These are phyloP conservation scores for Psilocybe sp. DNA, from an alignment of 768 basidiomycete genomes.

Conservation along the genomic window DNA sequence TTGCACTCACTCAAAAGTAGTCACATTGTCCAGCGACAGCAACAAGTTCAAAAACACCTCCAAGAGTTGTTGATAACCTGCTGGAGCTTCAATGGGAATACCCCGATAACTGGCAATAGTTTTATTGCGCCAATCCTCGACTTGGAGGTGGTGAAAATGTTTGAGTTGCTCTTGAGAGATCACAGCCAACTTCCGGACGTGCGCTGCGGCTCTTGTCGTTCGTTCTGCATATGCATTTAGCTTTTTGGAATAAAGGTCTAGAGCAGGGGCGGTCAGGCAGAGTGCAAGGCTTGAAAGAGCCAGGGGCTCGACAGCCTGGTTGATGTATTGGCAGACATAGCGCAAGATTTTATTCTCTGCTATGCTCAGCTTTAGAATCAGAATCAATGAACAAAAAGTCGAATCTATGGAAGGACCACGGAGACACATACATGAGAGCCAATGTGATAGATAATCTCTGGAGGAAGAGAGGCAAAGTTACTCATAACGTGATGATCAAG, in stretches of 20 bases:
- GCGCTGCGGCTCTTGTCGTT: neutral
- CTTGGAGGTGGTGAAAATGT: neutral
- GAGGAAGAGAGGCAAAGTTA: too few relatives aligned
- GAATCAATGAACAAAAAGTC: too few relatives aligned
- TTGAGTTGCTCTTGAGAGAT: neutral
- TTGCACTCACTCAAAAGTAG: too few relatives aligned
- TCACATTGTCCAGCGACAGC: too few relatives aligned
- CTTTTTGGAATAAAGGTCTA: neutral
- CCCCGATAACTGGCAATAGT: too few relatives aligned
- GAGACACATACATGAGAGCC: too few relatives aligned
- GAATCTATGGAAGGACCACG: too few relatives aligned
- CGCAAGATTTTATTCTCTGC: neutral
- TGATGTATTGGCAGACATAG: conserved; percentile 1
- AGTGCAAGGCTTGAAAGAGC: neutral
- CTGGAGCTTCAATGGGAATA: too few relatives aligned
- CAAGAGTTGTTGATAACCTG: neutral
- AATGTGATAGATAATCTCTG: too few relatives aligned
- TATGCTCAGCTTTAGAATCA: too few relatives aligned
- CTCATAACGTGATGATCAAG: too few relatives aligned
- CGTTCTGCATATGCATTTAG: neutral
- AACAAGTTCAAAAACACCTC: too few relatives aligned
- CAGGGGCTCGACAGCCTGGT: neutral
- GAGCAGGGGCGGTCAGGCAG: neutral
- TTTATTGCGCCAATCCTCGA: neutral
- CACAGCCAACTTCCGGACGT: neutral